Conservation (phyloP, 495 filamentous ascomycete species). For the Chaetomidium leptoderma region DNA sequence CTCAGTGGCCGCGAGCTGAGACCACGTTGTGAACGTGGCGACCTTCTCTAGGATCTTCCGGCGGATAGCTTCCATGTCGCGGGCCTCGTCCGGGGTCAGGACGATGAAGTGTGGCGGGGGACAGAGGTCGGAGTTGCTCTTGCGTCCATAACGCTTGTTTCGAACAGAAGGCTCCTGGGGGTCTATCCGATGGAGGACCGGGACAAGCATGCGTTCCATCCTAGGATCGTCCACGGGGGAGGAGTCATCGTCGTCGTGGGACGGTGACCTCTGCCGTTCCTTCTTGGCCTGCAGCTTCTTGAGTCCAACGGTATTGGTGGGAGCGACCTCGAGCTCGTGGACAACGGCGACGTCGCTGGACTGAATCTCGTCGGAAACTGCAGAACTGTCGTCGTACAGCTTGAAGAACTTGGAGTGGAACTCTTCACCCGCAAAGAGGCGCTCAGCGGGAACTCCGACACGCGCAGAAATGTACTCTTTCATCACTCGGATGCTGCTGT, state of each 20-base stretch:
- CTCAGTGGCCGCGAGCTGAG: conserved; percentile 44
- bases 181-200: conserved; percentile 63
- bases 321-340: conserved; percentile 72
- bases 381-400: conserved; percentile 62
- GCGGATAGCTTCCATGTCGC: conserved; percentile 47
- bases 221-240: conserved; percentile 57
- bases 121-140: conserved; percentile 22
- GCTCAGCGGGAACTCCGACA: conserved; percentile 54
- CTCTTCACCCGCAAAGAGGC: conserved; percentile 71
- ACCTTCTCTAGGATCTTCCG: conserved; percentile 49
- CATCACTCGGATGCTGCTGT: conserved; percentile 63
- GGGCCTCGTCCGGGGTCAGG: conserved; percentile 47
- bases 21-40: conserved; percentile 42
- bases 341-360: conserved; percentile 62
- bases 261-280: conserved; percentile 41
- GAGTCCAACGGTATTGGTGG: conserved; percentile 65
- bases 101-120: conserved; percentile 50
- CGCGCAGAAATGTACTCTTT: conserved; percentile 73
- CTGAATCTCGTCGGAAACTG: conserved; percentile 65
- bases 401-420: conserved; percentile 80
- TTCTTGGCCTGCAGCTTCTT: conserved; percentile 45
- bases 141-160: conserved; percentile 19
- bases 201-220: conserved; percentile 69
- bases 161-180: conserved; percentile 12
- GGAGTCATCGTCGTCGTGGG: conserved; percentile 50